Evolutionary conservation across 257 asterid species (phyloP), one percentile per base, ranked within the genome.

Genomic region (Rehmannia glutinosa): DNA sequence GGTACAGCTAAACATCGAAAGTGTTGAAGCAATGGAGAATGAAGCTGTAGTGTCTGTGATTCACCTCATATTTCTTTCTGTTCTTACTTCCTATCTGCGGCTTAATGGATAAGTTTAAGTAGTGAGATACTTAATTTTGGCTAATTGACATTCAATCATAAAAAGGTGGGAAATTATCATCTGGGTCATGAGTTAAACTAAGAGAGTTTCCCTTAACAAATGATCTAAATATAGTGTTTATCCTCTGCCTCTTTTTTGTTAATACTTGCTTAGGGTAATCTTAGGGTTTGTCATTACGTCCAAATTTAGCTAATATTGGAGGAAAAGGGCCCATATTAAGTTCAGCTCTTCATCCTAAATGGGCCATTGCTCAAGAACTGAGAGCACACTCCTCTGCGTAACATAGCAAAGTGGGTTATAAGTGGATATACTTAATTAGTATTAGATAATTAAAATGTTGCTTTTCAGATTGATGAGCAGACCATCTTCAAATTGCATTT

Each of bases 221-320:
- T 32, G 19, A 61, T 53, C 60, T 33, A 15, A 27, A 19, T 50
- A 9, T 41, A n/a, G n/a, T 68, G 21, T 55, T 59, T 13, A 35
- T 19, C 32, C 23, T 9, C 38, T 20, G 59, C 11, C 33, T 42
- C 33, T 23, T 16, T 7, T 35, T 10, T 27, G 6, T 57, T 32
- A 8, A 62, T 49, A 20, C 63, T 57, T 64, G 73, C 64, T 24
- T 64, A 36, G 60, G 36, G 41, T 58, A 60, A 54, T 38, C 16
- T 1, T 1, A 66, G 25, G 27, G 20, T 15, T 11, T 51, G 42
- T 23, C 54, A 32, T 59, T 55, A 20, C 25, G 41, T 71, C 42
- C 36, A 9, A 51, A 35, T 60, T 64, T 43, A 19, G 59, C 64
- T 39, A 56, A 60, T 58, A 41, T 32, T 30, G 4, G 42, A 38